These are phyloP conservation scores for Boechera divaricarpa DNA, from an alignment of 345 rosid species.

Conservation along the genomic window DNA sequence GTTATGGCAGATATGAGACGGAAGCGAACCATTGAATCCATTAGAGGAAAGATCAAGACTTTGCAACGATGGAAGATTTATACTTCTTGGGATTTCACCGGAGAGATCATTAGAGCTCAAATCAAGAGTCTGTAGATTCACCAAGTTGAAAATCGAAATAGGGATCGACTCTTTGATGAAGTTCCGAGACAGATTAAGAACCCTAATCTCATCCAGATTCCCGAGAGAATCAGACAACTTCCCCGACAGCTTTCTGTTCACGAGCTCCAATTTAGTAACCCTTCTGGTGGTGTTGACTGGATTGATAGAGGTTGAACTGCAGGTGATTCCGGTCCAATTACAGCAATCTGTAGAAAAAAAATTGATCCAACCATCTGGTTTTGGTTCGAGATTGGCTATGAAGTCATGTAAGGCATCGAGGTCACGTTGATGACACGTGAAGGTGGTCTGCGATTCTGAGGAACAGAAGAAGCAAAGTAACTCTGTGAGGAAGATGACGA, in stretches of 20 bases:
- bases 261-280: constrained; percentile 54
- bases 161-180: constrained; percentile 58
- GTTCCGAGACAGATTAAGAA: constrained; percentile 67
- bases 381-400: constrained; percentile 44
- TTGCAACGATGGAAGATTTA: constrained; percentile 54
- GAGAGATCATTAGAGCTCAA: constrained; percentile 61
- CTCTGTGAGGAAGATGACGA: constrained; percentile 47
- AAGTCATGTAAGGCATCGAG: constrained; percentile 56
- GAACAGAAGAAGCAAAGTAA: constrained; percentile 43
- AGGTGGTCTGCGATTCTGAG: constrained; percentile 50
- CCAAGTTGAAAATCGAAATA: constrained; percentile 52
- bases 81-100: constrained; percentile 52
- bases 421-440: constrained; percentile 60
- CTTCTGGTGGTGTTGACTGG: constrained; percentile 40
- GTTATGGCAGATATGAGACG: constrained; percentile 57
- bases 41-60: constrained; percentile 60
- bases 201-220: constrained; percentile 51
- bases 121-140: constrained; percentile 56
- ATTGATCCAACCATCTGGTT: constrained; percentile 52
- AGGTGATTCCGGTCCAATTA: constrained; percentile 64
- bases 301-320: constrained; percentile 35
- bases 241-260: constrained; percentile 51
- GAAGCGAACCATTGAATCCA: constrained; percentile 52
- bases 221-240: constrained; percentile 56
- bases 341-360: constrained; percentile 56